These are phyloP conservation scores for Akanthomyces uredinophilus DNA, from an alignment of 2,329 filamentous ascomycete species.

Conservation along the genomic window DNA sequence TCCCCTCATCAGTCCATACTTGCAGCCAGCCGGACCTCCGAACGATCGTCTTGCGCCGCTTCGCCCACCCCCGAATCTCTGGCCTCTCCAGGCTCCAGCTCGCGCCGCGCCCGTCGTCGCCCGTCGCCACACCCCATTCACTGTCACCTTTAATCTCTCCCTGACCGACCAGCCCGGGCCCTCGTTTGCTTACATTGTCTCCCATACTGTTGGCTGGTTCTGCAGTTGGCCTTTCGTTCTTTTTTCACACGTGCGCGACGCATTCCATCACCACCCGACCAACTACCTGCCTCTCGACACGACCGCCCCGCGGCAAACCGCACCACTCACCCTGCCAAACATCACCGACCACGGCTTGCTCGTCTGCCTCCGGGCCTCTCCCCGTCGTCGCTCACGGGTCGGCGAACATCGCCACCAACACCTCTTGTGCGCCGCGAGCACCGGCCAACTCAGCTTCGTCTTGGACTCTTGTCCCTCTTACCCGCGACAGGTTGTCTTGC, in stretches of 20 bases:
- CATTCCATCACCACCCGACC: background rate
- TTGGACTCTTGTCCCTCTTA: background rate
- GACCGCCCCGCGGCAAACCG: background rate
- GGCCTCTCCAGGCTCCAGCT: background rate
- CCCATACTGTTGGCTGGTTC: conserved; percentile 7
- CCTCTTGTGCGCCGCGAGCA: background rate
- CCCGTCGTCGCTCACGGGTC: background rate
- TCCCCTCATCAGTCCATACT: background rate
- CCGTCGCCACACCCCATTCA: background rate
- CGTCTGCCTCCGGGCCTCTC: background rate
- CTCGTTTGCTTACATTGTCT: conserved; percentile 9
- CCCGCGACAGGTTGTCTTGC: background rate
- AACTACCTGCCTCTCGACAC: background rate
- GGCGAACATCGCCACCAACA: background rate
- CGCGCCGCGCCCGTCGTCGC: background rate
- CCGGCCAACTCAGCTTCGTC: background rate
- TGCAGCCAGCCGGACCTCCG: background rate
- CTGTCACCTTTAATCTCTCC: background rate
- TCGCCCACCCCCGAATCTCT: background rate
- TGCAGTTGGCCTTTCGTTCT: background rate
- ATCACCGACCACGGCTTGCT: background rate
- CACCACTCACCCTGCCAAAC: background rate
- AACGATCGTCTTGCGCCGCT: background rate
- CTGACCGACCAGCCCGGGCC: background rate
- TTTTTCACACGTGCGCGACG: background rate